phyloP scores from a whole-genome alignment of 2,329 filamentous ascomycete genomes.

The Aspergillus chevalieri region DNA sequence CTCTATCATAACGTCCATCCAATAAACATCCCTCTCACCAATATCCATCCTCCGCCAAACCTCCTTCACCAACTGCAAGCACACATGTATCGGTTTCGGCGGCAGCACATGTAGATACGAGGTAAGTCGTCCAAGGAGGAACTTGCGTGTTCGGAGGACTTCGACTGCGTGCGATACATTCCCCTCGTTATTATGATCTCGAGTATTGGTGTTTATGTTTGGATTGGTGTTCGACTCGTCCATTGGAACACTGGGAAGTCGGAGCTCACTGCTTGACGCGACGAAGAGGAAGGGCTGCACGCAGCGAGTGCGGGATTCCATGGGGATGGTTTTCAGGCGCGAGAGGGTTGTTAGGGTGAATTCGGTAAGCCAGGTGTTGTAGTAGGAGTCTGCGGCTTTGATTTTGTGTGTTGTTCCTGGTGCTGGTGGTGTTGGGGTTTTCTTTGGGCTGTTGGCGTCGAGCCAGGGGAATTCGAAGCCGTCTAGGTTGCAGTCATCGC shows the following conservation, averaged over 20 bases:
- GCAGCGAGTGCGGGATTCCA: constrained; percentile 49
- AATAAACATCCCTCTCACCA: constrained; percentile 43
- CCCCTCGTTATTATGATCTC: constrained; percentile 12
- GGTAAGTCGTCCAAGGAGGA: constrained; percentile 46
- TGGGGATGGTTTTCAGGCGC: constrained; percentile 44
- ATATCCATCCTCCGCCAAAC: constrained; percentile 49
- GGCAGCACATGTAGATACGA: constrained; percentile 43
- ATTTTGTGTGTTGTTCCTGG: constrained; percentile 18
- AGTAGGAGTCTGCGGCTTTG: constrained; percentile 18
- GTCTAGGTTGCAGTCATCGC: constrained; percentile 14
- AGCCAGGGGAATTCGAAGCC: constrained; percentile 1
- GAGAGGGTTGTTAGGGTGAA: constrained; percentile 48
- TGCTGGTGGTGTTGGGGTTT: background rate
- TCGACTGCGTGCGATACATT: constrained; percentile 39
- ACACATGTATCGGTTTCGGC: constrained; percentile 47
- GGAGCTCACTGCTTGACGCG: constrained; percentile 46
- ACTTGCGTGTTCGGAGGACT: constrained; percentile 43
- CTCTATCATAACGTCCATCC: constrained; percentile 54
- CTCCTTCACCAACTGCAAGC: constrained; percentile 47
- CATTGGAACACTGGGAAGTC: constrained; percentile 19
- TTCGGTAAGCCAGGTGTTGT: constrained; percentile 42
- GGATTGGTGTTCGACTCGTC: constrained; percentile 24
- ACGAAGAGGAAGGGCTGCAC: constrained; percentile 51
- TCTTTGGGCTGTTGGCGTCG: background rate
- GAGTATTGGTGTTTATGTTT: background rate